A percentile compares a stretch with the other conserved stretches of the same genome.
Conservation (phyloP, 2,329 filamentous ascomycete genomes). For the Calonectria hongkongensis region DNA sequence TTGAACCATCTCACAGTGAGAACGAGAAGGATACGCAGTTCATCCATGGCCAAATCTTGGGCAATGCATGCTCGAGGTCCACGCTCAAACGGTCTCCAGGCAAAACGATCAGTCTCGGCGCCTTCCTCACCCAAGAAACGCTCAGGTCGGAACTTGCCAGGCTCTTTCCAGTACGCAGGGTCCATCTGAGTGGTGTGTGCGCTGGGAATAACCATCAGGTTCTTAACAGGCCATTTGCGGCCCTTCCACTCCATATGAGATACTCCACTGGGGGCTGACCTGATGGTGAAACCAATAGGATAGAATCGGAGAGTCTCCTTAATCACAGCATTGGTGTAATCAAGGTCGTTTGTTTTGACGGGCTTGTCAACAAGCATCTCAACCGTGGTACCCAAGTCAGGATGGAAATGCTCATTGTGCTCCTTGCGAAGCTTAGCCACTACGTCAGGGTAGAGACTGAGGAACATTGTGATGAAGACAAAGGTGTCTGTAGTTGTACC, state of each 20-base stretch:
- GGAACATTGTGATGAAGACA: slow-evolving; percentile 20
- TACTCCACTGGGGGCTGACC: background rate
- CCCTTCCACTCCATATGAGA: slow-evolving; percentile 17
- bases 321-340: slow-evolving; percentile 18
- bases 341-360: slow-evolving; percentile 10
- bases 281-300: slow-evolving; percentile 12
- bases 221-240: slow-evolving; percentile 15
- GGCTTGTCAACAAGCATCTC: slow-evolving; percentile 18
- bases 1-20: slow-evolving; percentile 10
- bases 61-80: slow-evolving; percentile 9
- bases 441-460: slow-evolving; percentile 12
- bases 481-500: slow-evolving; percentile 10
- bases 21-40: background rate
- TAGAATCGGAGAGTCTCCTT: slow-evolving; percentile 22
- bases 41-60: slow-evolving; percentile 16
- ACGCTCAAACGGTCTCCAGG: slow-evolving; percentile 17
- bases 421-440: slow-evolving; percentile 13
- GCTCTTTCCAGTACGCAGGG: slow-evolving; percentile 18
- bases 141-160: slow-evolving; percentile 12
- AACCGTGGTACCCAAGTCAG: slow-evolving; percentile 10
- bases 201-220: slow-evolving; percentile 24
- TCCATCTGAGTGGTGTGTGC: slow-evolving; percentile 15
- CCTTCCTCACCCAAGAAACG: slow-evolving; percentile 16
- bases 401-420: slow-evolving; percentile 4
- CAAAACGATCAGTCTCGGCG: slow-evolving; percentile 7